Conservation (phyloP, 1,139 yeast species). For the Yamadazyma membranifaciens region DNA sequence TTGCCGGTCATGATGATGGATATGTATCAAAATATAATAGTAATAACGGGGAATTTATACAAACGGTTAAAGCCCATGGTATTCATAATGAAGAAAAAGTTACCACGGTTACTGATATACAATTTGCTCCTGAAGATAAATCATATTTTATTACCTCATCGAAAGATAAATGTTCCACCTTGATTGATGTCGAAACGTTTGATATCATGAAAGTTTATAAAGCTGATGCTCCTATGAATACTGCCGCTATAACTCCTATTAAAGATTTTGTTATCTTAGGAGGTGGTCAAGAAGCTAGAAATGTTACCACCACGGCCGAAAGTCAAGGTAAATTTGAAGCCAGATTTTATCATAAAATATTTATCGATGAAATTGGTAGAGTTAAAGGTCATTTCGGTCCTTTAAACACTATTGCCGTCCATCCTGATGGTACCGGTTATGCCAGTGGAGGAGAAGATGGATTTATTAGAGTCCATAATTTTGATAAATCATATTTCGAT, state of each 20-base stretch:
- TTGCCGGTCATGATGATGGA: conserved; percentile 91
- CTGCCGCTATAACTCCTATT: conserved; percentile 90
- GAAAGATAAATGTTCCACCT: conserved; percentile 84
- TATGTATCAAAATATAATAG: conserved; percentile 77
- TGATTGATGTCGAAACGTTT: conserved; percentile 76
- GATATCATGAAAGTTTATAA: conserved; percentile 70
- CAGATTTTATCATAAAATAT: conserved; percentile 90
- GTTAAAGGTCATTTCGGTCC: conserved; percentile 99
- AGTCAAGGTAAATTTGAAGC: conserved; percentile 97
- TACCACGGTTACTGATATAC: conserved; percentile 73
- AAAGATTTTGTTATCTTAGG: conserved; percentile 93
- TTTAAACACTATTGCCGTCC: conserved; percentile 87
- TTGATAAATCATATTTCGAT: conserved; percentile 89
- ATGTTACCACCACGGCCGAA: conserved; percentile 93
- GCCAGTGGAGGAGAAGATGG: conserved; percentile 99
- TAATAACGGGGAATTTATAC: conserved; percentile 66
- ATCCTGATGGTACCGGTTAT: conserved; percentile 91
- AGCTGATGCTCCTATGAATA: conserved; percentile 93
- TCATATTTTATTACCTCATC: conserved; percentile 92
- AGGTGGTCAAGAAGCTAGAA: conserved; percentile 99
- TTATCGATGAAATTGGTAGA: conserved; percentile 94
- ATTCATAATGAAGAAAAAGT: conserved; percentile 56
- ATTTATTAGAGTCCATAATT: conserved; percentile 88
- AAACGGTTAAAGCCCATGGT: conserved; percentile 62
- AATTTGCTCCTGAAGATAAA: conserved; percentile 75